These are phyloP conservation scores for Penicillium ucsense DNA, from an alignment of 495 filamentous ascomycete genomes.

Conservation along the genomic window DNA sequence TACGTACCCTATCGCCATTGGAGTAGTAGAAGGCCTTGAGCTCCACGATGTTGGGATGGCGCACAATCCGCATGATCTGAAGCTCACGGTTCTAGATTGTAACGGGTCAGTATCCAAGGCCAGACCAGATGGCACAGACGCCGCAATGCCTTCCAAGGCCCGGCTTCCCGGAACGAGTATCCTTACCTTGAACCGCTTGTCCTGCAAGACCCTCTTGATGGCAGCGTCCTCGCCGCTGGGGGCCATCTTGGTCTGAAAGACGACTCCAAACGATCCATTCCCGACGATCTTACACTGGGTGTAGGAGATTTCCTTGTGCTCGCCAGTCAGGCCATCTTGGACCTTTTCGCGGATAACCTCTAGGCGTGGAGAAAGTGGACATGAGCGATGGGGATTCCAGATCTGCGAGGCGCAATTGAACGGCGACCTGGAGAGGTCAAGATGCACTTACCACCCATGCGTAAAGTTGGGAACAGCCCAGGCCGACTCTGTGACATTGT, in stretches of 20 bases:
- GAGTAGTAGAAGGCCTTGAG: constrained; percentile 99
- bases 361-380: constrained; percentile 23
- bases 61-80: constrained; percentile 98
- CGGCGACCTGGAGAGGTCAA: constrained; percentile 2
- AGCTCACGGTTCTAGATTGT: constrained; percentile 83
- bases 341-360: constrained; percentile 98
- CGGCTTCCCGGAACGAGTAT: not conserved
- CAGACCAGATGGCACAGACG: too few relatives aligned
- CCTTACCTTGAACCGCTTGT: constrained; percentile 95
- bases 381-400: constrained; percentile 3
- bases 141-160: too few relatives aligned
- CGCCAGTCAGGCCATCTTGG: constrained; percentile 93
- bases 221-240: constrained; percentile 95
- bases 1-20: constrained; percentile 90
- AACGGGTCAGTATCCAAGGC: not conserved
- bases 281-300: constrained; percentile 99
- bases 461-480: constrained; percentile 62
- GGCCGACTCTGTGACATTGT: constrained; percentile 68
- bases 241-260: constrained; percentile 97
- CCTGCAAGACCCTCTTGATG: constrained; percentile 96
- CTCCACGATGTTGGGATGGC: constrained; percentile 97
- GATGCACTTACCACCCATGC: constrained; percentile 66
- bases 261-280: constrained; percentile 96
- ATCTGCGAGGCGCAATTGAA: not conserved
- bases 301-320: constrained; percentile 92